A percentile compares a stretch with the other conserved stretches of the same genome.
Evolutionary conservation across 1,284 basidiomycete species (phyloP).

Genomic region (Leccinum ponderosum): DNA sequence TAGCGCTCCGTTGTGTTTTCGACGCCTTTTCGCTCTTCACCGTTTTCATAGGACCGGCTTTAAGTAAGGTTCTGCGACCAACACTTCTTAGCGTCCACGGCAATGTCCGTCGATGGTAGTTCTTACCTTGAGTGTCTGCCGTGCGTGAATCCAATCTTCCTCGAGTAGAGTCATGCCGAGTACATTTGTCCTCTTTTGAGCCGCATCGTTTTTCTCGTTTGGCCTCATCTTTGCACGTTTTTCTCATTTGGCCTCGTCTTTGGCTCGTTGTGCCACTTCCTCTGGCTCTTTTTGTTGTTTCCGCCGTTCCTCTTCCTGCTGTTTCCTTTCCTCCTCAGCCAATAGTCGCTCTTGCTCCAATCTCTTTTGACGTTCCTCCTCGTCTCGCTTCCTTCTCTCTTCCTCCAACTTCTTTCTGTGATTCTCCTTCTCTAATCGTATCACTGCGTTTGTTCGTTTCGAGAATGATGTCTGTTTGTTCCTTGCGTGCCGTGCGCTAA

Average conservation of each 20-base stretch:
- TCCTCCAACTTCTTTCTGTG: conserved; percentile 50
- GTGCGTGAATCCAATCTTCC: conserved; percentile 71
- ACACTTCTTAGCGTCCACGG: conserved; percentile 24
- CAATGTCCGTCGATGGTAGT: conserved; percentile 13
- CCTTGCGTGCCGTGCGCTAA: conserved; percentile 60
- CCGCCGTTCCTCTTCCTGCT: conserved; percentile 39
- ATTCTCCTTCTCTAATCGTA: conserved; percentile 67
- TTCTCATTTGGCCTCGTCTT: conserved; percentile 32
- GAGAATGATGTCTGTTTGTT: conserved; percentile 43
- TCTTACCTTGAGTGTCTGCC: conserved; percentile 59
- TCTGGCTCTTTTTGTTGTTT: conserved; percentile 39
- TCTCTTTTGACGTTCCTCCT: conserved; percentile 45
- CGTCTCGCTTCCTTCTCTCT: conserved; percentile 48
- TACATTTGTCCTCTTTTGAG: conserved; percentile 32
- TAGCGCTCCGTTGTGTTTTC: conserved; percentile 58
- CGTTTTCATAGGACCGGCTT: conserved; percentile 68
- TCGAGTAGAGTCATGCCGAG: conserved; percentile 54
- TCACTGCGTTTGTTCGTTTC: conserved; percentile 46
- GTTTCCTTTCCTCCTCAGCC: conserved; percentile 30
- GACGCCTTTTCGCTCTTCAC: conserved; percentile 67
- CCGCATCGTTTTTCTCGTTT: conserved; percentile 20
- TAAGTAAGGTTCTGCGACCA: conserved; percentile 53
- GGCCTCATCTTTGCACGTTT: conserved; percentile 30
- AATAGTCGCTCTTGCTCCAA: conserved; percentile 40
- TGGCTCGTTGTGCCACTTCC: conserved; percentile 38